Base-by-base conservation (phyloP, 2,329 filamentous ascomycete genomes). In the Talaromyces amestolkiae region DNA sequence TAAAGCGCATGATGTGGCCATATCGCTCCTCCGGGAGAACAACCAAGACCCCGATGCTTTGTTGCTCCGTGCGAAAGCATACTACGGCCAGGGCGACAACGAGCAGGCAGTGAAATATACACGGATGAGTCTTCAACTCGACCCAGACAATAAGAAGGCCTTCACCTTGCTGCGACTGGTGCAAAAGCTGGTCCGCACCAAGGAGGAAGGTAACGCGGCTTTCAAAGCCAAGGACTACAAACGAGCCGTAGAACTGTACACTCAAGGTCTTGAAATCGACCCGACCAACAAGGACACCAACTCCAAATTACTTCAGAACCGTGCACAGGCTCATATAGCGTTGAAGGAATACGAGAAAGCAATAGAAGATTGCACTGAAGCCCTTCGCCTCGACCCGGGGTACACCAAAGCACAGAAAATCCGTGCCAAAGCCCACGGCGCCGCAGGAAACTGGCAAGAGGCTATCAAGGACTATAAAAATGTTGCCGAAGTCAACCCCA, bases 351-450 rank as follows among this genome's bases (percentile, higher is more conserved):
- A 89, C 78, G 87, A 90, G 27, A 85, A 86, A 22, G 93, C 95
- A 33, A 90, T 97, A 69, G 83, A 84, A 11, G 95, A 99, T 81
- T 96, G 93, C 76, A 92, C 94, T 69, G 86, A 86, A 68, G 95
- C 95, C 27, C 84, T 97, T 68, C 84, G 87, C 70, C 85, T 98
- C 15, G 95, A 99, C 71, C 88, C 93, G 1, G 82, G 84, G 47
- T 99, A 98, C 81, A 84, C 86, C 72, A 98, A 98, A 82, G 95
- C 94, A 2, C 89, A 91, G 73, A 96, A 95, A 83, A 96, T 94
- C 65, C 92, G 93, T 77, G 95, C 95, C 67, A 97, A 94, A 77
- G 94, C 93, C 0, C 82, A 94, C 19, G 93, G 93, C 22, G 88
- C 90, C 73, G 88, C 90, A 13, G 95, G 93, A 64, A 89, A 90